phyloP scores from a whole-genome alignment of 2,329 filamentous ascomycete genomes.

The Orbilia javanica region DNA sequence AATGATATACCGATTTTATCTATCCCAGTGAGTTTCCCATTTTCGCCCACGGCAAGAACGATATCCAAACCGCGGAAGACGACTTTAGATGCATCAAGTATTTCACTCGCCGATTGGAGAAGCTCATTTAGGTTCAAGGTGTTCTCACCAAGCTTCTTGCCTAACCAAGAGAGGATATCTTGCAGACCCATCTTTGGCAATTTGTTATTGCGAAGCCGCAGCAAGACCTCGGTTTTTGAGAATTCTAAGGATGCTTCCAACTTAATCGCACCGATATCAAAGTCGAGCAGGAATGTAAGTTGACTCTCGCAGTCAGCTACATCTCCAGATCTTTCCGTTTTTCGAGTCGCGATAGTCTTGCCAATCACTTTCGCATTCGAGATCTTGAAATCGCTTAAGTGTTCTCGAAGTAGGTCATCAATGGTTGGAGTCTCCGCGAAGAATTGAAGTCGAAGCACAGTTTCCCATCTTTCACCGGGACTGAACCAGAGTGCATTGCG shows the following conservation, averaged over 20 bases:
- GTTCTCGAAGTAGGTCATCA: background rate
- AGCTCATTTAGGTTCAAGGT: background rate
- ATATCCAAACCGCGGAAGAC: background rate
- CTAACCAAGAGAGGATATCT: conserved; percentile 1
- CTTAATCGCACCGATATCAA: background rate
- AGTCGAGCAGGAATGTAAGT: background rate
- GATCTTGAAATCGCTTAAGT: background rate
- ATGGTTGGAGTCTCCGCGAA: background rate
- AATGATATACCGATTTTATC: background rate
- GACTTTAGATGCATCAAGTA: background rate
- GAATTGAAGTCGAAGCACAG: background rate
- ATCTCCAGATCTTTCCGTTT: background rate
- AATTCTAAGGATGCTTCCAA: background rate
- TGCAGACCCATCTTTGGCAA: background rate
- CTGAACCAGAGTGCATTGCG: background rate
- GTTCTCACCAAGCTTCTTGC: background rate
- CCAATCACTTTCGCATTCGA: background rate
- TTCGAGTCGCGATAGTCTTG: background rate
- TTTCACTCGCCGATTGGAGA: background rate
- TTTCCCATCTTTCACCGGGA: background rate
- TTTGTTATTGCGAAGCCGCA: background rate
- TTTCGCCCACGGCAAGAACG: background rate
- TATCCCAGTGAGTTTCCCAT: background rate
- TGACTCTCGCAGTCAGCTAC: background rate
- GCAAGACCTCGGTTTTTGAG: background rate